phyloP scores from a whole-genome alignment of 768 basidiomycete genomes.

The Auricularia heimuer region DNA sequence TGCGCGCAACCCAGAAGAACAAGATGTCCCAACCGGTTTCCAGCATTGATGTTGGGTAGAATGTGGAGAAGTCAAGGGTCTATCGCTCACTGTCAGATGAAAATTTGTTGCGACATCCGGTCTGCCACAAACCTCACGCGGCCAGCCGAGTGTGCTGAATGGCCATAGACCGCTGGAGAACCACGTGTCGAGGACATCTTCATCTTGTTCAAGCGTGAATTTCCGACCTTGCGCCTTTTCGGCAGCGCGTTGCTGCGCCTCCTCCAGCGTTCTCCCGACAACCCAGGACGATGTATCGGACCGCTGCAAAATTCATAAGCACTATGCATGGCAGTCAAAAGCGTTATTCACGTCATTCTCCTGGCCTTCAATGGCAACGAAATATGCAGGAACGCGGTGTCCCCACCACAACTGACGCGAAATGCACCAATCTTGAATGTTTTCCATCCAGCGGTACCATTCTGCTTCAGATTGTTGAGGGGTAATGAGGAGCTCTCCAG shows the following conservation, averaged over 20 bases:
- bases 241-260: constrained; percentile 70
- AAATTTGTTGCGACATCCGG: not conserved
- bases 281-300: constrained; percentile 83
- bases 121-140: constrained; percentile 53
- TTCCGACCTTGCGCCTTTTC: constrained; percentile 51
- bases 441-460: constrained; percentile 93
- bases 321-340: not conserved
- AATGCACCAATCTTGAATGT: constrained; percentile 98
- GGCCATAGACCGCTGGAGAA: constrained; percentile 98
- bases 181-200: constrained; percentile 98
- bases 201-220: constrained; percentile 83
- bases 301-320: constrained; percentile 25
- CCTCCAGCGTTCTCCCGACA: constrained; percentile 66
- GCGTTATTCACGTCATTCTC: constrained; percentile 42
- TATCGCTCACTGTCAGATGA: constrained; percentile 20
- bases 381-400: constrained; percentile 91
- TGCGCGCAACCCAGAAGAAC: constrained; percentile 99
- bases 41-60: constrained; percentile 83
- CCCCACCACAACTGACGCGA: constrained; percentile 99
- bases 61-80: constrained; percentile 69
- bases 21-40: constrained; percentile 99
- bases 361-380: constrained; percentile 73
- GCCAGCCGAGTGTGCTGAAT: constrained; percentile 97
- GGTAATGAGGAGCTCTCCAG: constrained; percentile 74
- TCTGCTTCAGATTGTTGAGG: constrained; percentile 86